These are phyloP conservation scores for Geranium incanum DNA, from an alignment of 441 rosid species.

Conservation along the genomic window DNA sequence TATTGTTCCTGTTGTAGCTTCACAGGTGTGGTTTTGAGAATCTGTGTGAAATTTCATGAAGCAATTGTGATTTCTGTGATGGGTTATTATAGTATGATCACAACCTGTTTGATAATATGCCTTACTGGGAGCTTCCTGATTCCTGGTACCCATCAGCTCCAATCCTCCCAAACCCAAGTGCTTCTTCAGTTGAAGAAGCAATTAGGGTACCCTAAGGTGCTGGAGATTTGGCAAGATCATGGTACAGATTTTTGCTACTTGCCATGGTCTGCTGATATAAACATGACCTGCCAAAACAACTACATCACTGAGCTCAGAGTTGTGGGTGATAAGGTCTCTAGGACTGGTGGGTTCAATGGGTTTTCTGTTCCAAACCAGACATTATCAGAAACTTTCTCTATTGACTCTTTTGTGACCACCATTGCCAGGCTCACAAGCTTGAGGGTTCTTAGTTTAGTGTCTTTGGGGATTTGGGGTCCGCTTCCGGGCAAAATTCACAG, in stretches of 20 bases:
- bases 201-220: slow-evolving; percentile 57
- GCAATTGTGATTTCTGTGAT: slow-evolving; percentile 22
- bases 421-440: slow-evolving; percentile 50
- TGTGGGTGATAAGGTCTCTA: slow-evolving; percentile 44
- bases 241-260: slow-evolving; percentile 51
- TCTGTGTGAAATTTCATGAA: background rate
- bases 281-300: slow-evolving; percentile 56
- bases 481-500: slow-evolving; percentile 68
- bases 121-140: slow-evolving; percentile 44
- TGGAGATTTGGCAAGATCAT: slow-evolving; percentile 57
- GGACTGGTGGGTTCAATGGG: slow-evolving; percentile 35
- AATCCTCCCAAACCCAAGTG: slow-evolving; percentile 70
- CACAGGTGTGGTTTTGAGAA: background rate
- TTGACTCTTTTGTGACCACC: slow-evolving; percentile 62
- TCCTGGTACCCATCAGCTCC: slow-evolving; percentile 47
- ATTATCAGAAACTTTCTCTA: slow-evolving; percentile 53
- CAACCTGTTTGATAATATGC: slow-evolving; percentile 27
- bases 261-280: slow-evolving; percentile 38
- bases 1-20: background rate
- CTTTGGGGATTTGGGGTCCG: slow-evolving; percentile 75
- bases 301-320: slow-evolving; percentile 48
- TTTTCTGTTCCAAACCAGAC: slow-evolving; percentile 38
- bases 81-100: slow-evolving; percentile 33
- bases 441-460: slow-evolving; percentile 49
- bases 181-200: slow-evolving; percentile 73